These are phyloP conservation scores for Curvularia lunata DNA, from an alignment of 2,329 filamentous ascomycete species.

Conservation along the genomic window DNA sequence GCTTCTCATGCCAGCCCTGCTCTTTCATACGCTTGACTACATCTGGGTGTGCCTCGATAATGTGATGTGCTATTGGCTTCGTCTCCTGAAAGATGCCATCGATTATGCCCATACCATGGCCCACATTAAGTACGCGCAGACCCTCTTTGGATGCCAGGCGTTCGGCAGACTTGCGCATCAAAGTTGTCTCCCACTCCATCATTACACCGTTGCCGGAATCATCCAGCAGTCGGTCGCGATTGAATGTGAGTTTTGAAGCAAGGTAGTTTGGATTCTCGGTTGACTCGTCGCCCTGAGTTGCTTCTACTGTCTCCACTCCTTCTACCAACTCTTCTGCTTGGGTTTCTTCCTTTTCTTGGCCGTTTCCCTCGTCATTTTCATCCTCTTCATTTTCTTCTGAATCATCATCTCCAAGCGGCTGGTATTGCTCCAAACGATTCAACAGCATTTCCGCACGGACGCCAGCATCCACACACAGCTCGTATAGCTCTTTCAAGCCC, in stretches of 20 bases:
- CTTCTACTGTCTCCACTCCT: conserved; percentile 36
- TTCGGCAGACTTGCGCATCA: conserved; percentile 57
- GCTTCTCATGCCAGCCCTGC: conserved; percentile 57
- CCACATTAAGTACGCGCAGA: conserved; percentile 57
- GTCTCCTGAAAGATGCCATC: conserved; percentile 56
- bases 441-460: conserved; percentile 89
- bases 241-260: conserved; percentile 56
- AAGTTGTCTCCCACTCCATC: conserved; percentile 61
- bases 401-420: conserved; percentile 68
- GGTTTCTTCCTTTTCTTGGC: conserved; percentile 47
- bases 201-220: conserved; percentile 59
- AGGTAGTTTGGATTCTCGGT: conserved; percentile 58
- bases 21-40: conserved; percentile 55
- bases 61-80: conserved; percentile 55
- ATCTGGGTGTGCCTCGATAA: conserved; percentile 59
- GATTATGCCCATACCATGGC: conserved; percentile 60
- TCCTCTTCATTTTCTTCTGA: conserved; percentile 53
- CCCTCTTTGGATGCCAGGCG: conserved; percentile 48
- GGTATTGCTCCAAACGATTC: conserved; percentile 80
- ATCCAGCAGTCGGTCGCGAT: conserved; percentile 55
- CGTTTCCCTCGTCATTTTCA: conserved; percentile 45
- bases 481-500: conserved; percentile 74
- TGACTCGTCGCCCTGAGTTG: conserved; percentile 37
- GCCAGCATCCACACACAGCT: conserved; percentile 84
- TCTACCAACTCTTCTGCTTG: conserved; percentile 35